phyloP scores from a whole-genome alignment of 2,329 filamentous ascomycete genomes.

The Apiospora kogelbergensis region DNA sequence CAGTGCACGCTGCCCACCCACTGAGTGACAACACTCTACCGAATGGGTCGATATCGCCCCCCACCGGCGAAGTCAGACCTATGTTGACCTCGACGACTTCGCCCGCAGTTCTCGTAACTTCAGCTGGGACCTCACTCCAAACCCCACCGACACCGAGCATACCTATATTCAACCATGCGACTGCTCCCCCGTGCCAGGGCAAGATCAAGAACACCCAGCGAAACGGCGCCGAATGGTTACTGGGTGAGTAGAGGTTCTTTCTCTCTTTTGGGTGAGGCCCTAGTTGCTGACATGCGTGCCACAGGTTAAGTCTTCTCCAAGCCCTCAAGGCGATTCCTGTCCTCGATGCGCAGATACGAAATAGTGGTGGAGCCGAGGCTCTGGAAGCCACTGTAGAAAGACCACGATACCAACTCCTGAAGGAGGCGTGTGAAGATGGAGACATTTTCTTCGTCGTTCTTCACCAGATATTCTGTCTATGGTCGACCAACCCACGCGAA shows the following conservation, averaged over 20 bases:
- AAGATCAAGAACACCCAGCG: slow-evolving; percentile 16
- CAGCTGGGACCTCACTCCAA: slow-evolving; percentile 22
- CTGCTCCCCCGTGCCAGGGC: slow-evolving; percentile 13
- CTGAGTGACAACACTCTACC: neutral
- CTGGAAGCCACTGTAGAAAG: slow-evolving; percentile 38
- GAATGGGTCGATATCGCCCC: slow-evolving; percentile 7
- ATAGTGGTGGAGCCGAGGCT: slow-evolving; percentile 17
- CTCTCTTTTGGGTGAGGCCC: neutral
- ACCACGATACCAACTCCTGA: slow-evolving; percentile 54
- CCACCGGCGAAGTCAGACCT: neutral
- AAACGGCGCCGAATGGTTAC: slow-evolving; percentile 29
- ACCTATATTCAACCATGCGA: slow-evolving; percentile 8
- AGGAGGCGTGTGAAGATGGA: slow-evolving; percentile 50
- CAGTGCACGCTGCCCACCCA: neutral
- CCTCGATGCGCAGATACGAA: slow-evolving; percentile 16
- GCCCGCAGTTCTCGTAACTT: slow-evolving; percentile 14
- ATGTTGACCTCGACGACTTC: slow-evolving; percentile 15
- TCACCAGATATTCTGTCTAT: slow-evolving; percentile 65
- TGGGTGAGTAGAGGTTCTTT: slow-evolving; percentile 13
- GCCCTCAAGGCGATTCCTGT: slow-evolving; percentile 13
- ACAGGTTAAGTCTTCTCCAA: slow-evolving; percentile 18
- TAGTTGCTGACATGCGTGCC: neutral
- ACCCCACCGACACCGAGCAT: slow-evolving; percentile 25
- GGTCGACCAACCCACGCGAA: slow-evolving; percentile 39
- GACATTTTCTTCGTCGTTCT: slow-evolving; percentile 66